Conservation (phyloP, 768 basidiomycete genomes). For the Phaeotremella skinneri region DNA sequence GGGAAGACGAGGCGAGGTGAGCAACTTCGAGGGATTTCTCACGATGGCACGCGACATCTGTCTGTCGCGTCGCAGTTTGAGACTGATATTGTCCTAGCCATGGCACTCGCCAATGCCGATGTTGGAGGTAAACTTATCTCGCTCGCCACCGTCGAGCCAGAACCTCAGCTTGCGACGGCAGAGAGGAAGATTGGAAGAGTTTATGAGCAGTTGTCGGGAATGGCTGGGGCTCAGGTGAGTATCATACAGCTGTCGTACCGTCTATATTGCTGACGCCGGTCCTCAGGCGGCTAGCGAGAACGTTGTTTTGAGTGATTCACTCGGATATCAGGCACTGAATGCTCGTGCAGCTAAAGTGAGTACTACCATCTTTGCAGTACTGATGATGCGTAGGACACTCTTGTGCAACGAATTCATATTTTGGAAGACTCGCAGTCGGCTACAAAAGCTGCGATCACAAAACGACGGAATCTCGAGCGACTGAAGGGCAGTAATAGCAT, state of each 20-base stretch:
- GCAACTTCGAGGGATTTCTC: slow-evolving; percentile 21
- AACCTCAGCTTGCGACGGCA: slow-evolving; percentile 77
- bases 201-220: slow-evolving; percentile 82
- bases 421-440: slow-evolving; percentile 92
- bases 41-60: too few species aligned
- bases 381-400: slow-evolving; percentile 55
- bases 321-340: slow-evolving; percentile 95
- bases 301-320: slow-evolving; percentile 89
- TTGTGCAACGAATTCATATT: slow-evolving; percentile 82
- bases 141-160: slow-evolving; percentile 82
- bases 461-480: slow-evolving; percentile 75
- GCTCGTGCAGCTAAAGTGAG: slow-evolving; percentile 82
- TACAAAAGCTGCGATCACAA: slow-evolving; percentile 87
- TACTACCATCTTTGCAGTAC: background rate
- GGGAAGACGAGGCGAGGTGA: slow-evolving; percentile 74
- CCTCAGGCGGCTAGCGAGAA: slow-evolving; percentile 78
- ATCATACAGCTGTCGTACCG: background rate
- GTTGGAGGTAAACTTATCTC: slow-evolving; percentile 91
- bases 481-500: slow-evolving; percentile 58
- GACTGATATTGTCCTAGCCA: slow-evolving; percentile 56
- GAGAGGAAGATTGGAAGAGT: slow-evolving; percentile 75
- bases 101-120: slow-evolving; percentile 75
- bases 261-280: slow-evolving; percentile 1
- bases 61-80: background rate
- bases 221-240: slow-evolving; percentile 73